A percentile compares a stretch with the other conserved stretches of the same genome.
These are phyloP conservation scores for Cotoneaster glaucophyllus DNA, from an alignment of 306 rosid genomes.

Conservation along the genomic window DNA sequence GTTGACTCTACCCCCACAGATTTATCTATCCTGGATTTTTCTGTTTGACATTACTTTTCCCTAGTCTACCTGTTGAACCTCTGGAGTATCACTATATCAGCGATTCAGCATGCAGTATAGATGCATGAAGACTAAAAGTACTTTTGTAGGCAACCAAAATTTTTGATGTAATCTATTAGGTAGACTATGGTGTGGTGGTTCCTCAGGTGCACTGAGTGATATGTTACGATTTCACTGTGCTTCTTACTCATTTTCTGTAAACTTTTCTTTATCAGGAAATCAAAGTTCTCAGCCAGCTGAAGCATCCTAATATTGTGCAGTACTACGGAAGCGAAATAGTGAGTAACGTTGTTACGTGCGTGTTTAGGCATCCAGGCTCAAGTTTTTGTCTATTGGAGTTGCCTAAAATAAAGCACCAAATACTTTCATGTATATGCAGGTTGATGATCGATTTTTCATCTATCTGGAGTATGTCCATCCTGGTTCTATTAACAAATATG, in stretches of 20 bases:
- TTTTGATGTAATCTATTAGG: background rate
- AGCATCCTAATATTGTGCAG: constrained; percentile 93
- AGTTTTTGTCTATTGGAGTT: constrained; percentile 1
- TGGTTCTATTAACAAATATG: constrained; percentile 88
- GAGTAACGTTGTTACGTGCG: constrained; percentile 30
- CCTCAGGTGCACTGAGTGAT: background rate
- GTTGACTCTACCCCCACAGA: background rate
- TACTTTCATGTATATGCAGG: constrained; percentile 40
- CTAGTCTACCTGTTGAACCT: background rate
- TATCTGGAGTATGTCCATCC: constrained; percentile 93
- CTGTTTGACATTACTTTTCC: background rate
- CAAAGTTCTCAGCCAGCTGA: constrained; percentile 74
- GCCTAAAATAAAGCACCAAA: background rate
- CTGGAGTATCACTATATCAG: background rate
- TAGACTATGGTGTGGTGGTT: background rate
- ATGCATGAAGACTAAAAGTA: background rate
- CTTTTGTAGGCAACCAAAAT: background rate
- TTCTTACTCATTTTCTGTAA: constrained; percentile 9
- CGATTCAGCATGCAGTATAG: background rate
- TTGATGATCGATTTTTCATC: constrained; percentile 71
- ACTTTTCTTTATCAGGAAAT: constrained; percentile 58
- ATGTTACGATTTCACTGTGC: background rate
- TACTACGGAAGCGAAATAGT: constrained; percentile 91
- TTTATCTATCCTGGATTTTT: background rate
- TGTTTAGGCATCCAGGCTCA: constrained; percentile 15